Evolutionary conservation across 2,329 filamentous ascomycete species (phyloP).

Genomic region (Fusarium cyanostomum): DNA sequence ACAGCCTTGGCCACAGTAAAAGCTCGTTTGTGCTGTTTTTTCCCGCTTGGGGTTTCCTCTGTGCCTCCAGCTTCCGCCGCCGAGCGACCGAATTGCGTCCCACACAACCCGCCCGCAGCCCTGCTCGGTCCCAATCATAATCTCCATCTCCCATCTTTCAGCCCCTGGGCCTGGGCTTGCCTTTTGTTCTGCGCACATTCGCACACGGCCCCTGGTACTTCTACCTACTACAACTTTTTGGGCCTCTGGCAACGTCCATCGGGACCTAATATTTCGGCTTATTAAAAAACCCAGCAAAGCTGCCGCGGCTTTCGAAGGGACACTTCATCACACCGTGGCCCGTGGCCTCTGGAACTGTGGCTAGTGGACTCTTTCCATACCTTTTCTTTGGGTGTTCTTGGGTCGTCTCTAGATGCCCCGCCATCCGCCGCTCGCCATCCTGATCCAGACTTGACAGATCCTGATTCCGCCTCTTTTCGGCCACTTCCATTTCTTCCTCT

Average conservation of each 20-base stretch:
- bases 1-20: slow-evolving; percentile 6
- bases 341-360: slow-evolving; percentile 33
- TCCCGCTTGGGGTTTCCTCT: slow-evolving; percentile 25
- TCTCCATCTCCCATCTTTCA: slow-evolving; percentile 28
- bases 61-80: slow-evolving; percentile 36
- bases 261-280: slow-evolving; percentile 34
- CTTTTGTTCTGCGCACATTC: slow-evolving; percentile 20
- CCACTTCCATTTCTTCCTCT: slow-evolving; percentile 30
- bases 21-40: slow-evolving; percentile 20
- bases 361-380: slow-evolving; percentile 26
- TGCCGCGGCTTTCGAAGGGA: slow-evolving; percentile 18
- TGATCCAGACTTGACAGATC: slow-evolving; percentile 45
- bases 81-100: slow-evolving; percentile 36
- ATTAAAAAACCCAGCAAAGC: slow-evolving; percentile 17
- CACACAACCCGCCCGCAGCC: slow-evolving; percentile 38
- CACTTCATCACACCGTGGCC: slow-evolving; percentile 23
- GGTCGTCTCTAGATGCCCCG: slow-evolving; percentile 43
- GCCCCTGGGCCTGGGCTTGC: slow-evolving; percentile 21
- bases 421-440: slow-evolving; percentile 43
- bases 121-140: slow-evolving; percentile 41
- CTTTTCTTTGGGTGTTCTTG: slow-evolving; percentile 34
- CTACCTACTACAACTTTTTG: slow-evolving; percentile 36
- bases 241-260: slow-evolving; percentile 36
- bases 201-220: slow-evolving; percentile 34
- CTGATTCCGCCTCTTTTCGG: slow-evolving; percentile 41